Base-by-base conservation (phyloP, 331 rosid genomes). In the Saraca asoca region DNA sequence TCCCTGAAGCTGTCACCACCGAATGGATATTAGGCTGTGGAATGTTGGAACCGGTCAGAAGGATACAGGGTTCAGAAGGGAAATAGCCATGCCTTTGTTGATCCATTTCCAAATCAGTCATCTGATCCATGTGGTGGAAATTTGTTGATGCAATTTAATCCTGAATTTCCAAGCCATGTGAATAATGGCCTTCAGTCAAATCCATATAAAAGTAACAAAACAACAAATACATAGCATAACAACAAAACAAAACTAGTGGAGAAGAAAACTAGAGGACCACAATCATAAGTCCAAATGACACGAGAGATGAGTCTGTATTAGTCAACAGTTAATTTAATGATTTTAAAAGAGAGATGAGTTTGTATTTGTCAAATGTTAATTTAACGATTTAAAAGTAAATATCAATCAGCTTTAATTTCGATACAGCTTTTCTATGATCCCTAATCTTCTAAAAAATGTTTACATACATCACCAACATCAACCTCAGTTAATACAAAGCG, bases 81-180 rank as follows among this genome's bases (percentile, higher is more conserved):
- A 75, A 70, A 83, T 85, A 81, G 58, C 79, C 91, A 75, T 79
- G 85, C 52, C 88, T 75, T 52, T 79, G 95, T 73, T 77, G 92
- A 80, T 86, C 84, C 85, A 81, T 83, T 58, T 89, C 91, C 13
- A 80, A 71, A 78, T 79, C 94, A 24, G 81, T 85, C 83, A 84
- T 81, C 74, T 65, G 87, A 76, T 66, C 76, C 77, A 80, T 81
- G 76, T 72, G 39, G 63, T 72, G 66, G 59, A 45, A 46, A 82
- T 49, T 52, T 49, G 44, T 10, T 31, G 46, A 69, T 54, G 61
- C 80, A 75, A 61, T 57, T 70, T 37, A 72, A 68, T 74, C 78
- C 80, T 64, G 46, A 50, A 20, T 51, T 60, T n/a, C 42, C 33
- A 66, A 24, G 31, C 16, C 37, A 64, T 41, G 20, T 39, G 11